Percentiles rank a stretch among this genome's conserved stretches.
phyloP scores from a whole-genome alignment of 257 asterid genomes.

The Nicotiana noctiflora region DNA sequence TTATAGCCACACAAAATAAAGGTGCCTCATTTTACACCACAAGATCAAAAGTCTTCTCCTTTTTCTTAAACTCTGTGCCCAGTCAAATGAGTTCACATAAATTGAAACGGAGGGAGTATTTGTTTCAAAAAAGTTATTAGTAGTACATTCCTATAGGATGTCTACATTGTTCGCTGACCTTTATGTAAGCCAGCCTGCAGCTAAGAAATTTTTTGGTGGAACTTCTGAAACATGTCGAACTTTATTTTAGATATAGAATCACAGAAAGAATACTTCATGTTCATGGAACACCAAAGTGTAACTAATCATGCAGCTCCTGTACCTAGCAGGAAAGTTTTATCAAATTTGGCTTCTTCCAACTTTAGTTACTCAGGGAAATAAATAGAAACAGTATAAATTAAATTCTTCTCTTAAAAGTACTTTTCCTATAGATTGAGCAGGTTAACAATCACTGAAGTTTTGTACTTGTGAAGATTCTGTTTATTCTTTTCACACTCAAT shows the following conservation, averaged over 20 bases:
- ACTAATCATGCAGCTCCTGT: not conserved
- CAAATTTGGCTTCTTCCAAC: not conserved
- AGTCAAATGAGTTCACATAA: too few species aligned
- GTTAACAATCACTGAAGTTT: not conserved
- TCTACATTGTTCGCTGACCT: too few species aligned
- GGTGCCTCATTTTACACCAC: too few species aligned
- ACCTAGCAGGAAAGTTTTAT: not conserved
- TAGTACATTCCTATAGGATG: too few species aligned
- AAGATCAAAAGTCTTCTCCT: too few species aligned
- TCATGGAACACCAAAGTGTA: too few species aligned
- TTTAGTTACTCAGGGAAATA: not conserved
- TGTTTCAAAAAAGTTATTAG: too few species aligned
- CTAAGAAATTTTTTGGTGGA: not conserved
- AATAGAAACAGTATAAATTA: not conserved
- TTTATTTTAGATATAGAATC: not conserved
- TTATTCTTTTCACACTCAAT: conserved; percentile 25
- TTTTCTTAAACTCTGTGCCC: too few species aligned
- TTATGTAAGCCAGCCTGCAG: not conserved
- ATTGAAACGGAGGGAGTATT: too few species aligned
- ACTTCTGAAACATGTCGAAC: not conserved
- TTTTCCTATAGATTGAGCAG: not conserved
- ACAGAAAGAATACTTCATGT: not conserved
- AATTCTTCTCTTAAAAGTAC: not conserved
- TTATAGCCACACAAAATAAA: too few species aligned
- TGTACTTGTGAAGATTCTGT: not conserved